Evolutionary conservation across 2,329 filamentous ascomycete genomes (phyloP).

Genomic region (Claviceps lovelessii): DNA sequence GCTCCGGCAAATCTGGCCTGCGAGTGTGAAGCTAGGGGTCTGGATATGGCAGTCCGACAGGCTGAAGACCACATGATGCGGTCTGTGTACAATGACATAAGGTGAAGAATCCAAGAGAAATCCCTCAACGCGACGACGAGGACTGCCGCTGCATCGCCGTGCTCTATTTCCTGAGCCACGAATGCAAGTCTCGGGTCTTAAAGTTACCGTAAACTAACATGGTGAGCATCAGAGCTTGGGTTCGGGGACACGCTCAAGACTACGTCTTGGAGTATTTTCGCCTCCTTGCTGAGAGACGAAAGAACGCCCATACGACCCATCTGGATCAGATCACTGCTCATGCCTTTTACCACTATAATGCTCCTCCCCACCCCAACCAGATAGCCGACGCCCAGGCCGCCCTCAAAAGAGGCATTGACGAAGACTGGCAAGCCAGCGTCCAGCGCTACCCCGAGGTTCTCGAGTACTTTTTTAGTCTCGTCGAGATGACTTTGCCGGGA

Average conservation of each 20-base stretch:
- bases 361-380: slow-evolving; percentile 45
- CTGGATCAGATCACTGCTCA: slow-evolving; percentile 41
- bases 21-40: slow-evolving; percentile 51
- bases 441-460: slow-evolving; percentile 69
- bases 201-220: slow-evolving; percentile 6
- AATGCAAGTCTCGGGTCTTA: background rate
- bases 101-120: slow-evolving; percentile 27
- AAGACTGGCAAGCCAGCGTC: slow-evolving; percentile 64
- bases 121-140: background rate
- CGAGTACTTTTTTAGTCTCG: slow-evolving; percentile 63
- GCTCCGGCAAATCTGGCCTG: slow-evolving; percentile 44
- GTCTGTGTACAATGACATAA: slow-evolving; percentile 46
- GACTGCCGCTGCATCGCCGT: background rate
- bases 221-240: slow-evolving; percentile 38
- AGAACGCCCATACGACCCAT: slow-evolving; percentile 39
- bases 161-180: background rate
- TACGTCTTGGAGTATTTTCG: slow-evolving; percentile 54
- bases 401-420: slow-evolving; percentile 60
- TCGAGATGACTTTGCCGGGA: slow-evolving; percentile 49
- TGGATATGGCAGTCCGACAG: slow-evolving; percentile 48
- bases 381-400: slow-evolving; percentile 49
- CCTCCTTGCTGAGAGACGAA: slow-evolving; percentile 45
- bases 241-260: slow-evolving; percentile 50
- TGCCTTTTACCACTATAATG: slow-evolving; percentile 43
- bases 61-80: slow-evolving; percentile 51